Evolutionary conservation across 2,329 filamentous ascomycete species (phyloP).

Genomic region (Fusarium aywerte): DNA sequence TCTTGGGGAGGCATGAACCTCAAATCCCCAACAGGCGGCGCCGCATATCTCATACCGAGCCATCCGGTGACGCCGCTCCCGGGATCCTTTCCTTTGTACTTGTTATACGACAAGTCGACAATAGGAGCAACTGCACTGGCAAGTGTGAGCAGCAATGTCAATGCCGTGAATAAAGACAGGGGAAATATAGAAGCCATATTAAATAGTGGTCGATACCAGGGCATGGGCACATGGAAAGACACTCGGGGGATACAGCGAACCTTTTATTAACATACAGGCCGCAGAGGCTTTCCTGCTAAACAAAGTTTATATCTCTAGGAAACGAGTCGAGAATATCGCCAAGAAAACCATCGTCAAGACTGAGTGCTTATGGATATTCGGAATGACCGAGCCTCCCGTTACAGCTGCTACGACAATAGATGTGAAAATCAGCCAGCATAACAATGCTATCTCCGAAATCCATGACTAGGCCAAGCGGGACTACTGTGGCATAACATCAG

Average conservation of each 20-base stretch:
- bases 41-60: slow-evolving; percentile 80
- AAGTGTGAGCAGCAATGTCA: slow-evolving; percentile 14
- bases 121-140: slow-evolving; percentile 20
- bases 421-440: not conserved
- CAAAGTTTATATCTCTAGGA: too few relatives aligned
- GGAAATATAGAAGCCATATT: not conserved
- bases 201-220: not conserved
- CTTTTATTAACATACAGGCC: not conserved
- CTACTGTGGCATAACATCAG: not conserved
- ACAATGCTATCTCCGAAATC: not conserved
- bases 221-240: not conserved
- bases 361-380: not conserved
- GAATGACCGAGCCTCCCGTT: not conserved
- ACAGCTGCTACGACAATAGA: not conserved
- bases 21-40: slow-evolving; percentile 71
- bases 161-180: not conserved
- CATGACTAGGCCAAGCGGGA: not conserved
- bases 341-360: too few relatives aligned
- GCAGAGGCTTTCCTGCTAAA: not conserved
- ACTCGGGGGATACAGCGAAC: not conserved
- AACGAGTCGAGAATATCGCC: not conserved
- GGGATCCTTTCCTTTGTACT: slow-evolving; percentile 67
- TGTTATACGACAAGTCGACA: slow-evolving; percentile 74
- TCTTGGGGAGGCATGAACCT: slow-evolving; percentile 77
- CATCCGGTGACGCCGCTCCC: slow-evolving; percentile 72